Evolutionary conservation across 2,329 filamentous ascomycete species (phyloP), one percentile per base, ranked within the genome.

Genomic region (Chrysoporthe deuterocubensis): DNA sequence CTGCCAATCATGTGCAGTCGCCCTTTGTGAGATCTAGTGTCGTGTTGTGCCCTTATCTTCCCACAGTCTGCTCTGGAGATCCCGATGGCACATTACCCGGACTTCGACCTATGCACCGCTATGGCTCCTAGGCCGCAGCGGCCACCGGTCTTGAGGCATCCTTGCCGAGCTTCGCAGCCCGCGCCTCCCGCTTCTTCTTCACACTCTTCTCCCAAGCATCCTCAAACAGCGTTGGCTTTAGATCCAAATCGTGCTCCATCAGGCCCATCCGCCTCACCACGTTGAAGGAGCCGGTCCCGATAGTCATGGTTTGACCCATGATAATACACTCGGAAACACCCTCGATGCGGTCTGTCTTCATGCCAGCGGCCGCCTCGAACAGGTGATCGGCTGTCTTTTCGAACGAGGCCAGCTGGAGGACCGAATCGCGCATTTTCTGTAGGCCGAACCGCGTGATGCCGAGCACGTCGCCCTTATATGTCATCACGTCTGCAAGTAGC

Each of bases 301-400:
- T 84, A 57, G 87, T 87, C 87, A 98, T 96, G 54, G 91, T 94
- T 84, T 98, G 95, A 18, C 96, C 96, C 90, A 98, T 96, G 76
- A 99, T 99, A 76, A 99, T 98, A 80, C 94, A 96, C 81, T 99
- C 96, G 66, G 89, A 92, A 11, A 99, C 96, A 74, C 96, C 96
- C 78, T 97, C 92, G 69, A 99, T 96, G 71, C 88, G 85, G 80
- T 99, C 96, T 40, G 89, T 91, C 83, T 97, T 97, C 85, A 96
- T 96, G 67, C 90, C 90, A 5, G 93, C 92, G 7, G 94, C 96
- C 2, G 96, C 96, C 71, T 97, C 95, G 75, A 99, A 99, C 52
- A 99, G 81, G 80, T 99, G 96, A 77, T 99, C 96, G 0, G 96
- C 94, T 59, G 96, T 99, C 87, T 98, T 98, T 81, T 99, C 96